phyloP scores from a whole-genome alignment of 805 yeast species.

The Ogataea trehaloabstinens region DNA sequence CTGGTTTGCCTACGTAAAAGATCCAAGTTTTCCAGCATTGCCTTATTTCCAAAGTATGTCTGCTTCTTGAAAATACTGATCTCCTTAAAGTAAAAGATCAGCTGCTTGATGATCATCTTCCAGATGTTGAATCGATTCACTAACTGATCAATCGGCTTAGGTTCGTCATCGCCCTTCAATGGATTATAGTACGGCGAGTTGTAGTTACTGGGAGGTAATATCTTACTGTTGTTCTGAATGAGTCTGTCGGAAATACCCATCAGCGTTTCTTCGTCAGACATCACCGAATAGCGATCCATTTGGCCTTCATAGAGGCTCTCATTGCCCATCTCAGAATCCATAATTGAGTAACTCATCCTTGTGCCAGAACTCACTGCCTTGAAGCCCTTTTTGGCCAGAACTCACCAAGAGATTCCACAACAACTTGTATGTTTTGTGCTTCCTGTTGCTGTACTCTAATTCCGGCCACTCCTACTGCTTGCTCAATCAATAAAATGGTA shows the following conservation, averaged over 20 bases:
- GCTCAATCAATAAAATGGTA: too few species aligned
- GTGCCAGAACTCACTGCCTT: neutral
- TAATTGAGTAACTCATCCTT: neutral
- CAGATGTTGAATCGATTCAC: conserved; percentile 57
- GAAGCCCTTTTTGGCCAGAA: neutral
- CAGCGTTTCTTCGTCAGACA: conserved; percentile 8
- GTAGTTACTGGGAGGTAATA: conserved; percentile 32
- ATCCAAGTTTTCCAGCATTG: conserved; percentile 44
- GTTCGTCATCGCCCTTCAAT: conserved; percentile 27
- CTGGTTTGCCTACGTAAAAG: conserved; percentile 28
- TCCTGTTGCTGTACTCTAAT: neutral
- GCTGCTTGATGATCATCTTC: conserved; percentile 53
- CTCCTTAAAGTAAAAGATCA: conserved; percentile 51
- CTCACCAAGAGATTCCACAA: neutral
- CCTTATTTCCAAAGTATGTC: conserved; percentile 43
- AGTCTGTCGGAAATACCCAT: conserved; percentile 14
- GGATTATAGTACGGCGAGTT: conserved; percentile 37
- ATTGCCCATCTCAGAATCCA: neutral
- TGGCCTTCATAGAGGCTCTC: conserved; percentile 7
- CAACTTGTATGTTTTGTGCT: too few species aligned
- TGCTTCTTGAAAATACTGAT: conserved; percentile 51
- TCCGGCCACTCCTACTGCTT: too few species aligned
- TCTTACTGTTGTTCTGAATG: conserved; percentile 20
- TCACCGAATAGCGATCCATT: conserved; percentile 5
- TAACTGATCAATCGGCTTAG: conserved; percentile 46